Conservation (phyloP, 192 early-diverging fungal species). For the Podochytrium sp. region DNA sequence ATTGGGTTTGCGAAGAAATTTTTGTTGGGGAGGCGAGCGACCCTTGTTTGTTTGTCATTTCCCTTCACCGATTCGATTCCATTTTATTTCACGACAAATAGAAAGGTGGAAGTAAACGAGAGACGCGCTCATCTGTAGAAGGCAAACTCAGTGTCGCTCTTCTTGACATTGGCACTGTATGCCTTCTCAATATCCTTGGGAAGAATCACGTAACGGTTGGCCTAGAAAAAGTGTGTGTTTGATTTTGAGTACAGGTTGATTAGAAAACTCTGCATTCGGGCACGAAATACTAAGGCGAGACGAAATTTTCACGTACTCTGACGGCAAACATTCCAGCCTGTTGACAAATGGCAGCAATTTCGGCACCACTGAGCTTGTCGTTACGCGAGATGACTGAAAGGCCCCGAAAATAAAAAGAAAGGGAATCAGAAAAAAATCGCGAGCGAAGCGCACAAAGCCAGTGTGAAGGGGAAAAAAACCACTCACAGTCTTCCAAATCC, state of each 20-base stretch:
- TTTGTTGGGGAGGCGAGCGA: no score
- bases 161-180: conserved; percentile 95
- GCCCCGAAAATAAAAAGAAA: neutral
- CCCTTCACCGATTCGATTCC: no score
- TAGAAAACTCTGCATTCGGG: neutral
- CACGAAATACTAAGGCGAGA: neutral
- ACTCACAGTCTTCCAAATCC: conserved; percentile 86
- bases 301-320: conserved; percentile 61
- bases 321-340: conserved; percentile 99
- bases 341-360: conserved; percentile 97
- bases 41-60: no score
- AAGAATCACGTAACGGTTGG: conserved; percentile 95
- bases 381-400: conserved; percentile 86
- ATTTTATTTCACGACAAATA: no score
- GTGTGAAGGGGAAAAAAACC: neutral
- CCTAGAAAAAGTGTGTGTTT: conserved; percentile 11
- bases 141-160: conserved; percentile 91
- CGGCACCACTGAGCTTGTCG: conserved; percentile 95
- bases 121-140: conserved; percentile 82
- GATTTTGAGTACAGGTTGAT: no score
- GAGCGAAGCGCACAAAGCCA: neutral
- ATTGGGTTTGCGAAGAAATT: no score
- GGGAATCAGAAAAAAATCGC: no score
- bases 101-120: no score
- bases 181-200: conserved; percentile 95